Conservation (phyloP, 768 basidiomycete genomes). For the Rhizopogon roseolus region DNA sequence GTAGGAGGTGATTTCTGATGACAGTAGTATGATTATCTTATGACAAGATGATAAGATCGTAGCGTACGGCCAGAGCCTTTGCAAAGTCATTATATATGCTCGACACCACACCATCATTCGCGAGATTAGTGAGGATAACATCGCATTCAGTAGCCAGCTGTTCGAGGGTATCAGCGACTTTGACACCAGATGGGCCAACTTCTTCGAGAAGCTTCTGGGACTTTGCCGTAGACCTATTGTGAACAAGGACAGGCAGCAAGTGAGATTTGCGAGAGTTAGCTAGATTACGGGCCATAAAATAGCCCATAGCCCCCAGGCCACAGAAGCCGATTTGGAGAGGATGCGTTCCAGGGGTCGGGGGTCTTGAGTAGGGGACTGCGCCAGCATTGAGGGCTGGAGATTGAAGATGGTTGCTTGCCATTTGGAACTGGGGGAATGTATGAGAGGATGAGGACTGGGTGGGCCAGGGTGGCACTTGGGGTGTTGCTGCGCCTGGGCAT, state of each 20-base stretch:
- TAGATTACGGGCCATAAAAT: conserved; percentile 75
- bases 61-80: conserved; percentile 49
- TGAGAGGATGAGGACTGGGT: too few relatives aligned
- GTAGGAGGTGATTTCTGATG: conserved; percentile 36
- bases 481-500: too few relatives aligned
- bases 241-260: conserved; percentile 58
- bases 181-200: conserved; percentile 47
- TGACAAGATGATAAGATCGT: not conserved
- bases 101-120: conserved; percentile 67
- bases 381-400: conserved; percentile 8
- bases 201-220: conserved; percentile 52
- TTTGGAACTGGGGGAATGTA: conserved; percentile 1
- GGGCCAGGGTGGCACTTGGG: too few relatives aligned
- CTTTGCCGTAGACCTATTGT: conserved; percentile 69
- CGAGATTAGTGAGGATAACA: conserved; percentile 70
- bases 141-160: conserved; percentile 67
- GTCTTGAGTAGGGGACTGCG: conserved; percentile 52
- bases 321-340: conserved; percentile 38
- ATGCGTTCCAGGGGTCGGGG: conserved; percentile 42
- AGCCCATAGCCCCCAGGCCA: conserved; percentile 66
- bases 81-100: conserved; percentile 58
- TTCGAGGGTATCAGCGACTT: conserved; percentile 50
- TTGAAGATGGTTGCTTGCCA: conserved; percentile 4
- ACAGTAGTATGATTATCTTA: conserved; percentile 3
- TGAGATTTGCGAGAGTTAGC: conserved; percentile 45